A percentile compares a stretch with the other conserved stretches of the same genome.
These are phyloP conservation scores for Pseudofabraea citricarpa DNA, from an alignment of 2,329 filamentous ascomycete species.

Conservation along the genomic window DNA sequence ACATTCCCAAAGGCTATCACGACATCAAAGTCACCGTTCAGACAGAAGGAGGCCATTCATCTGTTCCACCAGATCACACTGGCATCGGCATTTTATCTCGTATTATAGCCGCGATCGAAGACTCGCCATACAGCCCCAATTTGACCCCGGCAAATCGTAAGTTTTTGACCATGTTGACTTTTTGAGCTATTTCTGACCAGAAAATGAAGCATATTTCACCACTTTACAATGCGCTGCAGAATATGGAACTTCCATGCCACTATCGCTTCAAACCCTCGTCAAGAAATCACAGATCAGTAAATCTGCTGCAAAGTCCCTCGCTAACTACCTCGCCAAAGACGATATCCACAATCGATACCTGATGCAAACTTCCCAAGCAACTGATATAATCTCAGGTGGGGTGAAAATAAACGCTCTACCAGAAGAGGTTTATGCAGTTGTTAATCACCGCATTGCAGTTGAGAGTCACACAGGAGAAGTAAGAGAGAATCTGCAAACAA, in stretches of 20 bases:
- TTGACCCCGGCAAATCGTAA: slow-evolving; percentile 25
- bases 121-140: slow-evolving; percentile 47
- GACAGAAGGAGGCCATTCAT: slow-evolving; percentile 57
- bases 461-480: slow-evolving; percentile 12
- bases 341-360: slow-evolving; percentile 36
- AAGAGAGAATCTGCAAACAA: slow-evolving; percentile 35
- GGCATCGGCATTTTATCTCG: slow-evolving; percentile 66
- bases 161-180: slow-evolving; percentile 16
- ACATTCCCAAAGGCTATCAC: slow-evolving; percentile 7
- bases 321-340: slow-evolving; percentile 12
- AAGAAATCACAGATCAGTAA: slow-evolving; percentile 13
- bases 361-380: slow-evolving; percentile 52
- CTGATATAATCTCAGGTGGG: slow-evolving; percentile 48
- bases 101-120: slow-evolving; percentile 59
- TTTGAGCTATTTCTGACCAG: not conserved
- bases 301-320: slow-evolving; percentile 13
- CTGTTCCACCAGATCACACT: slow-evolving; percentile 56
- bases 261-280: slow-evolving; percentile 13
- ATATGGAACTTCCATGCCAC: slow-evolving; percentile 10
- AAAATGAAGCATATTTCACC: slow-evolving; percentile 13
- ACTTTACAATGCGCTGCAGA: slow-evolving; percentile 17
- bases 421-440: slow-evolving; percentile 44
- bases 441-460: slow-evolving; percentile 48
- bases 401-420: slow-evolving; percentile 55
- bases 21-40: slow-evolving; percentile 53